These are phyloP conservation scores for Tylopilus subfusipes DNA, from an alignment of 768 basidiomycete species.

Conservation along the genomic window DNA sequence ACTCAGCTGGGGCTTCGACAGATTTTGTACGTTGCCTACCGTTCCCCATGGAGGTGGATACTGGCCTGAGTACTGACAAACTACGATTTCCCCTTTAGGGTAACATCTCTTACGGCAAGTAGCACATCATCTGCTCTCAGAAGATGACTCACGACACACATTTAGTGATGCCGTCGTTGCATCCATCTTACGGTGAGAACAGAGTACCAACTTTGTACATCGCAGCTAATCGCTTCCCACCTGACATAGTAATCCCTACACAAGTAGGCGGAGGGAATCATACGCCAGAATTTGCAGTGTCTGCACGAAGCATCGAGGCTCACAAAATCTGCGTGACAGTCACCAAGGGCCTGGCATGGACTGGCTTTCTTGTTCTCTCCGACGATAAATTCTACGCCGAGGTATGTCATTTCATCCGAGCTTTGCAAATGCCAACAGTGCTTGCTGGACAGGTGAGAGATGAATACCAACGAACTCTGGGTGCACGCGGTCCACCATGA, in stretches of 20 bases:
- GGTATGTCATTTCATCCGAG: constrained; percentile 33
- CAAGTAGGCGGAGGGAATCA: constrained; percentile 71
- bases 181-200: constrained; percentile 57
- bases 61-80: constrained; percentile 6
- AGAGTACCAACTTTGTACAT: not conserved
- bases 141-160: constrained; percentile 15
- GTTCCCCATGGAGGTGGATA: not conserved
- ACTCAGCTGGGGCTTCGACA: constrained; percentile 57
- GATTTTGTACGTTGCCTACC: constrained; percentile 60
- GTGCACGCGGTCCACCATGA: constrained; percentile 2
- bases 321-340: constrained; percentile 56
- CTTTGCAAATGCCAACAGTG: not conserved
- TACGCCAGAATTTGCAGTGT: constrained; percentile 59
- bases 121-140: constrained; percentile 25
- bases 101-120: constrained; percentile 66
- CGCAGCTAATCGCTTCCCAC: constrained; percentile 24
- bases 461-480: constrained; percentile 19
- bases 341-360: constrained; percentile 59
- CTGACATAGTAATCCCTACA: constrained; percentile 62
- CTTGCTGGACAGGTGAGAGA: constrained; percentile 21
- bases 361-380: constrained; percentile 55
- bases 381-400: constrained; percentile 55
- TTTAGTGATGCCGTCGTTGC: constrained; percentile 57
- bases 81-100: constrained; percentile 45
- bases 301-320: constrained; percentile 58